Percentiles rank a stretch among this genome's conserved stretches.
Evolutionary conservation across 148 eudicot species (phyloP).

Genomic region (Tetragonia tetragonoides): DNA sequence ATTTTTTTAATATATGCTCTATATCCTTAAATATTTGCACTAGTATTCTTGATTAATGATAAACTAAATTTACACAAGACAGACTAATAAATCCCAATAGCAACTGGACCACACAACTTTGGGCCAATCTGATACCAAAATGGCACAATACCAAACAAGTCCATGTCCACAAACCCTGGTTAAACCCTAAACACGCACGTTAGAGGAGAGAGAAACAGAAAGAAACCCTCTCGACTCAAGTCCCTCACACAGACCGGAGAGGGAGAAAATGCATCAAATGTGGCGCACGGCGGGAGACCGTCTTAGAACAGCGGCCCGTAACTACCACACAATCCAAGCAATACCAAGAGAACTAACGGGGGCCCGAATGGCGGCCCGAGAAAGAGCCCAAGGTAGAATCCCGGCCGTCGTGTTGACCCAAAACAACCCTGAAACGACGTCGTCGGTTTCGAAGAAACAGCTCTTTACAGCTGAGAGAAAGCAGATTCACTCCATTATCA

Average conservation of each 20-base stretch:
- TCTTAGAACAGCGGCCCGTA: slow-evolving; percentile 27
- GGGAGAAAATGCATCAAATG: slow-evolving; percentile 46
- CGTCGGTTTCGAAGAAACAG: slow-evolving; percentile 45
- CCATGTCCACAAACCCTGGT: slow-evolving; percentile 1
- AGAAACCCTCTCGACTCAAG: neutral
- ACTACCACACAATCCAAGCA: slow-evolving; percentile 85
- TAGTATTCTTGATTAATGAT: too few species aligned
- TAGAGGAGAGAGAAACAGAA: neutral
- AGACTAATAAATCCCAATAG: too few species aligned
- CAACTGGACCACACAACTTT: too few species aligned
- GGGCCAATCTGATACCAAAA: neutral
- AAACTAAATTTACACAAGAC: too few species aligned
- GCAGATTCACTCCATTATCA: slow-evolving; percentile 74
- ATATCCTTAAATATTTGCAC: too few species aligned
- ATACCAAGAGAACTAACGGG: slow-evolving; percentile 75
- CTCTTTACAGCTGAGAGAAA: slow-evolving; percentile 64
- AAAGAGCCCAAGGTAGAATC: slow-evolving; percentile 78
- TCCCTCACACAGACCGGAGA: neutral
- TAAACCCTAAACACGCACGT: slow-evolving; percentile 26
- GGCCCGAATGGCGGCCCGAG: slow-evolving; percentile 49
- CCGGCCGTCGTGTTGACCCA: slow-evolving; percentile 77
- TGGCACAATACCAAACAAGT: neutral
- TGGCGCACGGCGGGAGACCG: slow-evolving; percentile 54
- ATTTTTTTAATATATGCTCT: too few species aligned
- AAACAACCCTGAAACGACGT: slow-evolving; percentile 19